phyloP scores from a whole-genome alignment of 2,329 filamentous ascomycete genomes.

The Arthrobotrys entomopaga region DNA sequence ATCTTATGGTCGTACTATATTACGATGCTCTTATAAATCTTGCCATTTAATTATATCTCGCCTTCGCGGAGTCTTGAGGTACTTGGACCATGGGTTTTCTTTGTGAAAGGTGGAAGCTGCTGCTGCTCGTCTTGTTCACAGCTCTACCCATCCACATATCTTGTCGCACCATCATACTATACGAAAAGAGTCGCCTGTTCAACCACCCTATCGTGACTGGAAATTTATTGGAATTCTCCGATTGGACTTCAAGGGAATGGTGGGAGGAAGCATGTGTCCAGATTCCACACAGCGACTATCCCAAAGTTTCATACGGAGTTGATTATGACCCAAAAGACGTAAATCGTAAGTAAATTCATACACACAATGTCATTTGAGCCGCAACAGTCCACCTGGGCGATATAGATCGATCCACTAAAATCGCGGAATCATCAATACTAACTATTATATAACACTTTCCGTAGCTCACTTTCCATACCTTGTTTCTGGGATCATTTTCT shows the following conservation, averaged over 20 bases:
- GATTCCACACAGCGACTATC: slow-evolving; percentile 7
- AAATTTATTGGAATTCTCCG: slow-evolving; percentile 6
- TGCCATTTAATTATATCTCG: too few species aligned
- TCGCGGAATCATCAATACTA: not conserved
- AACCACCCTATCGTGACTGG: not conserved
- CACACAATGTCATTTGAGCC: too few species aligned
- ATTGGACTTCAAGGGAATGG: slow-evolving; percentile 29
- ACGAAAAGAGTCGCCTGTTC: not conserved
- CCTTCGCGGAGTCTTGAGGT: too few species aligned
- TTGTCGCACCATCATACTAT: not conserved
- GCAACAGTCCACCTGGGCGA: too few species aligned
- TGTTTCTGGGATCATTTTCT: slow-evolving; percentile 6
- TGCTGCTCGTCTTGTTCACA: too few species aligned
- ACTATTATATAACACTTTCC: not conserved
- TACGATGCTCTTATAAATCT: too few species aligned
- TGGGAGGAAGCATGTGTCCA: slow-evolving; percentile 12
- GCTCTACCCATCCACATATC: not conserved
- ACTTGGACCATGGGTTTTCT: too few species aligned
- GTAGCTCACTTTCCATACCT: slow-evolving; percentile 30
- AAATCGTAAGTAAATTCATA: slow-evolving; percentile 26
- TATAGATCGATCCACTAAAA: too few species aligned
- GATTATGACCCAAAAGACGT: slow-evolving; percentile 17
- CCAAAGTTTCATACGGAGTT: slow-evolving; percentile 4
- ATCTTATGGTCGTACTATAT: too few species aligned
- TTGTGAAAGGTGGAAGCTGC: too few species aligned